Percentiles rank a stretch among this genome's conserved stretches.
Conservation (phyloP, 108 stramenopile species). For the Fragilaria crotonensis region DNA sequence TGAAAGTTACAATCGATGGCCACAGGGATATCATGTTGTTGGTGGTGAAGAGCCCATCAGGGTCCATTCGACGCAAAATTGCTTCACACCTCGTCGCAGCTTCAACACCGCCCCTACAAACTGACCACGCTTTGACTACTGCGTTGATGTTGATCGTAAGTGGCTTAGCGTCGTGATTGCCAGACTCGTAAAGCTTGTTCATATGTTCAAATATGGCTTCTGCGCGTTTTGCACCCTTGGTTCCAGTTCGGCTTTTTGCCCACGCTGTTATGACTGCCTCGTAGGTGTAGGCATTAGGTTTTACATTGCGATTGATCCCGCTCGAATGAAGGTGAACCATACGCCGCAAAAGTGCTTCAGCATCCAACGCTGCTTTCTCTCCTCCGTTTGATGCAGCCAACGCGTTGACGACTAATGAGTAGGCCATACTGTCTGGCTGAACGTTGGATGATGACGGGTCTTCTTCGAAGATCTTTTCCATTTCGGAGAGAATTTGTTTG, state of each 20-base stretch:
- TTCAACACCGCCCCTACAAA: neutral
- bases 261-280: slow-evolving; percentile 33
- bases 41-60: no score
- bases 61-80: neutral
- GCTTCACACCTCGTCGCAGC: neutral
- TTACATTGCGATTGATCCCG: neutral
- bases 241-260: slow-evolving; percentile 78
- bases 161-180: neutral
- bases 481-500: slow-evolving; percentile 1
- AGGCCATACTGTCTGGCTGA: neutral
- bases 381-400: neutral
- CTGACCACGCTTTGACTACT: neutral
- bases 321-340: neutral
- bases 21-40: neutral
- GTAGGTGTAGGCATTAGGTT: slow-evolving; percentile 2
- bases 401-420: neutral
- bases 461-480: neutral
- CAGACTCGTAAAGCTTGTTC: slow-evolving; percentile 50
- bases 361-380: neutral
- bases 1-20: neutral
- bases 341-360: neutral
- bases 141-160: neutral
- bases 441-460: neutral
- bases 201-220: slow-evolving; percentile 74
- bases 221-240: slow-evolving; percentile 65